Evolutionary conservation across 108 stramenopile species (phyloP), one percentile per base, ranked within the genome.

Genomic region (Pseudonitzschia multiseries): DNA sequence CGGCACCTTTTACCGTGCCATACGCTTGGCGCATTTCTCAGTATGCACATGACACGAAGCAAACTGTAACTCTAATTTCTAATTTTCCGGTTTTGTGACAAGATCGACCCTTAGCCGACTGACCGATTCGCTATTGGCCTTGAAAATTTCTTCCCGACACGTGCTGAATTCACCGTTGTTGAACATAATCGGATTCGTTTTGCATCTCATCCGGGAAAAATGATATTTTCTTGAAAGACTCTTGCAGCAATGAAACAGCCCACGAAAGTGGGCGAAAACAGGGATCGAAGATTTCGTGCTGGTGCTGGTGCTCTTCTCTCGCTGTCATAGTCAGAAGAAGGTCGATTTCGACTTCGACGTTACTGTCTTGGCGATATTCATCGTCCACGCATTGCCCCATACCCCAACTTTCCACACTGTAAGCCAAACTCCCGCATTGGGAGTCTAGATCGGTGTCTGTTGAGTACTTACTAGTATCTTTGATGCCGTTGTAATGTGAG

Each of bases 401-500:
- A 17, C 14, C 15, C 61, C 32, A 40, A 33, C 61, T 62, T 21
- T 76, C 75, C 28, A 69, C 61, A 22, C 64, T 66, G 68, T 76
- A 76, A 18, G 68, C 61, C 36, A 76, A 57, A 51, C 67, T 76
- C 21, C 75, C 61, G 33, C 68, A 62, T n/a, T 46, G 27, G 15
- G 67, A 68, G 24, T 62, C 61, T 2, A 33, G 32, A 33, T 62
- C 48, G 50, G 63, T 68, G 21, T 69, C 61, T 5, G 46, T 18
- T 14, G 56, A 17, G 20, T 54, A 68, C 6, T 32, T 43, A 36
- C 24, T 44, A 60, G 43, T 69, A 59, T 68, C n/a, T 13, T 18
- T 48, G 27, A 41, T 14, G 6, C 17, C 46, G 21, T 50, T 57
- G 40, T n/a, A 44, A 62, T 26, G 24, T 28, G 57, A 24, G 28